Percentiles rank a stretch among this genome's conserved stretches.
Evolutionary conservation across 352 stramenopile genomes (phyloP).

Genomic region (Achlya hypogyna): DNA sequence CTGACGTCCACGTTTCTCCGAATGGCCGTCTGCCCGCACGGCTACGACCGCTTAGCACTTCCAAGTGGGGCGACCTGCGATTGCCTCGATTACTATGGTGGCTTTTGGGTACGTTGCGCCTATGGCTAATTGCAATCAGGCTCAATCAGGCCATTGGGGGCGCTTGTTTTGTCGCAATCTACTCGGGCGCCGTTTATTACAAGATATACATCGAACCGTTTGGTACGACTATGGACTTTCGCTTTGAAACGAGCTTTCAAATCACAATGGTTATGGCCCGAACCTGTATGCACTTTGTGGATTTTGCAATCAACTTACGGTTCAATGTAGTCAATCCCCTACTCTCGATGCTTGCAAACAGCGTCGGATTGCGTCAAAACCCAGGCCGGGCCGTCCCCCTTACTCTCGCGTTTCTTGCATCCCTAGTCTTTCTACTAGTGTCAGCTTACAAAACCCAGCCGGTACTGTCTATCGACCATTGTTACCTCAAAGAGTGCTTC

Average conservation of each 20-base stretch:
- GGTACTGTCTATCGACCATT: neutral
- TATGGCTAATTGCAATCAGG: neutral
- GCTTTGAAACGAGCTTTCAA: conserved; percentile 11
- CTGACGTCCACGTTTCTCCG: neutral
- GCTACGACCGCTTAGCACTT: neutral
- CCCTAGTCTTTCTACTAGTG: neutral
- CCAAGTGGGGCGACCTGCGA: neutral
- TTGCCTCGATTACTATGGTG: conserved; percentile 10
- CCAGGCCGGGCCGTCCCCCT: neutral
- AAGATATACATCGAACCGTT: conserved; percentile 20
- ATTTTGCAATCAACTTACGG: neutral
- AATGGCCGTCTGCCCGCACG: conserved; percentile 10
- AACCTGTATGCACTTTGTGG: neutral
- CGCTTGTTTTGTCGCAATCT: conserved; percentile 3
- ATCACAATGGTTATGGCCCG: conserved; percentile 21
- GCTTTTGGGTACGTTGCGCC: neutral
- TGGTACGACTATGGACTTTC: conserved; percentile 19
- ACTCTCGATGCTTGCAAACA: neutral
- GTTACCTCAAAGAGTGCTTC: neutral
- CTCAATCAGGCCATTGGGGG: neutral
- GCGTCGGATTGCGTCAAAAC: neutral
- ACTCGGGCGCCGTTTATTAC: conserved; percentile 9
- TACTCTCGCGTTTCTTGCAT: neutral
- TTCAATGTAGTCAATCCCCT: neutral
- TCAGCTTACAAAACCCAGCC: conserved; percentile 19